Base-by-base conservation (phyloP, 352 stramenopile genomes). In the Pythium periplocum region DNA sequence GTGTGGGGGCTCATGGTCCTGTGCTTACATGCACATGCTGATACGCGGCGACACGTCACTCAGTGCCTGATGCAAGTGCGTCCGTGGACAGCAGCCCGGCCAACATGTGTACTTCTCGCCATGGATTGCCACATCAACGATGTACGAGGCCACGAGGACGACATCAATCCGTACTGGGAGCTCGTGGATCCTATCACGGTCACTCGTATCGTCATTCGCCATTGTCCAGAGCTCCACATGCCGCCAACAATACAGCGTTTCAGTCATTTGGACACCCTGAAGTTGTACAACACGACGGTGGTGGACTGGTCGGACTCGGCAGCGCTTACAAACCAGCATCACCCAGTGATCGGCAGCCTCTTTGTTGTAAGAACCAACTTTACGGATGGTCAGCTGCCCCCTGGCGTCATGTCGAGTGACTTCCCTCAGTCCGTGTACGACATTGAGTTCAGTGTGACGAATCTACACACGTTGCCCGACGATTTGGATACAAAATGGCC, bases 211-310 rank as follows among this genome's bases (percentile, higher is more conserved):
- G 43, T 48, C 26, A n/a, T 58, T 4, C 52, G 48, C 11, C 57
- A 64, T 30, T 64, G 57, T n/a, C 38, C 51, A 4, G 36, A 31
- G 0, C 42, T 64, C 2, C 31, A 59, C 17, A 50, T 64, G 26
- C 34, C 51, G 11, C 37, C 43, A 6, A 26, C 34, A 1, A 33
- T 64, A 11, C 26, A 31, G 17, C 45, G 4, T 9, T 60, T 60
- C 17, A 37, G 12, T 1, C 54, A 59, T 12, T 9, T 64, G 4
- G 38, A 44, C 30, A 51, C 44, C n/a, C 9, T 64, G 11, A 51
- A 64, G 31, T 51, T 49, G 11, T 59, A 59, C 57, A 59, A 59
- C 30, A 51, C 56, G 33, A 57, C 51, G 4, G 37, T 57, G n/a
- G 33, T 26, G 42, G 10, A 6, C 17, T 57, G 51, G 51, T 33